Conservation (phyloP, 805 yeast genomes). For the Wickerhamiella shivajii region DNA sequence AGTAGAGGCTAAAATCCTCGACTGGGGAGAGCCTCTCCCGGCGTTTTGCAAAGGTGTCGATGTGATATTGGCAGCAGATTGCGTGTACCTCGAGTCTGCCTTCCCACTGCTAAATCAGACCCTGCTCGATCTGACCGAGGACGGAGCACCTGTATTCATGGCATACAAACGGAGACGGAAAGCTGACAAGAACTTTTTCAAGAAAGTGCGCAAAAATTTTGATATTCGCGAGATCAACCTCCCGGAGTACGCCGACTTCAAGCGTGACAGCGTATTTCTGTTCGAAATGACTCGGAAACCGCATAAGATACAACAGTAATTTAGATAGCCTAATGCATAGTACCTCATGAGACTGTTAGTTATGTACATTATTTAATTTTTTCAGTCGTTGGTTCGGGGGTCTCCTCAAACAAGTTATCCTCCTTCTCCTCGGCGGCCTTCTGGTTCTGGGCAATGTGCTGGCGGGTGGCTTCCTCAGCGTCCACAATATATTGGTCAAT, state of each 20-base stretch:
- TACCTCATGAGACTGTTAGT: no score
- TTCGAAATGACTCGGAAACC: constrained; percentile 25
- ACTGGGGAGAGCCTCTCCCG: constrained; percentile 56
- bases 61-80: constrained; percentile 43
- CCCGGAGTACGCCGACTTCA: constrained; percentile 21
- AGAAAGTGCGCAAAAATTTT: constrained; percentile 23
- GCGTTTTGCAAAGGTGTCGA: constrained; percentile 27
- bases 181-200: constrained; percentile 28
- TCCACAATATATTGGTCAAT: constrained; percentile 60
- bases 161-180: constrained; percentile 41
- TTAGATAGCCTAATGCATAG: no score
- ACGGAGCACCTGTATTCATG: constrained; percentile 34
- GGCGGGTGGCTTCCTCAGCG: constrained; percentile 53
- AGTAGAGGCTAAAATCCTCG: constrained; percentile 41
- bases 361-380: no score
- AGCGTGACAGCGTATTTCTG: constrained; percentile 29
- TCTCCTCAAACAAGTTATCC: no score
- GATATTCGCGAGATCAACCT: constrained; percentile 20
- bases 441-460: no score
- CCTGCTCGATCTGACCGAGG: constrained; percentile 30
- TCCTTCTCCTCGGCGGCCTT: no score
- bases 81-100: constrained; percentile 41
- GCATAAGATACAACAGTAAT: not conserved
- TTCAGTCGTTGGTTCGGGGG: no score
- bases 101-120: constrained; percentile 39